These are phyloP conservation scores for Ophiostoma australiae DNA, from an alignment of 2,329 filamentous ascomycete genomes.

Conservation along the genomic window DNA sequence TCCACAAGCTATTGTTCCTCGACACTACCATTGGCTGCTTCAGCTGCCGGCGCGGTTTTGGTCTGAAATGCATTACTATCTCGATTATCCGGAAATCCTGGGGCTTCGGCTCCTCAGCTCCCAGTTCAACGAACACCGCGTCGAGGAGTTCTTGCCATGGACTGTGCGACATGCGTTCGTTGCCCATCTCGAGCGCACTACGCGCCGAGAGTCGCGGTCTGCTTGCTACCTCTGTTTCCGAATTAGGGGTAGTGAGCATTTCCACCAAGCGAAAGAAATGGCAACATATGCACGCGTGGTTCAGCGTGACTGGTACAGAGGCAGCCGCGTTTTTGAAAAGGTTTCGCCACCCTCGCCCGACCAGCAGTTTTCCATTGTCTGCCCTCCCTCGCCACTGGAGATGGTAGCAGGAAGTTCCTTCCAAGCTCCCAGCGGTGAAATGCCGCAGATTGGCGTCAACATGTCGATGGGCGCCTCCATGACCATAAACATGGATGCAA, in stretches of 20 bases:
- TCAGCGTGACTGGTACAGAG: constrained; percentile 25
- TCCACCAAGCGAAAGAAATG: constrained; percentile 17
- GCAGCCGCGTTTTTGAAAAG: constrained; percentile 22
- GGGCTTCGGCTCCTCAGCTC: constrained; percentile 21
- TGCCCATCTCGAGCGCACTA: constrained; percentile 10
- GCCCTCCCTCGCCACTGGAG: constrained; percentile 16
- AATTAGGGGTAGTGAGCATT: constrained; percentile 23
- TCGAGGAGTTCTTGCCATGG: constrained; percentile 26
- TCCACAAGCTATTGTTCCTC: background rate
- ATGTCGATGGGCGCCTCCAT: background rate
- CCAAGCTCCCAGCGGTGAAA: background rate
- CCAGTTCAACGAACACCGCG: constrained; percentile 20
- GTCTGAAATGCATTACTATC: constrained; percentile 26
- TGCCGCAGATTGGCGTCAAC: background rate
- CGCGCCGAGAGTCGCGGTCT: background rate
- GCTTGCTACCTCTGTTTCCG: constrained; percentile 29
- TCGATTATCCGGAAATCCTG: constrained; percentile 27
- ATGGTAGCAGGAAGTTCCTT: background rate
- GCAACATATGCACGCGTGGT: constrained; percentile 22
- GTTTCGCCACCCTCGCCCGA: constrained; percentile 13
- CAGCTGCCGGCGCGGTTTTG: constrained; percentile 26
- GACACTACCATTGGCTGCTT: constrained; percentile 25
- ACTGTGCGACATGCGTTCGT: constrained; percentile 21
- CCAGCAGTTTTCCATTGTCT: constrained; percentile 6
- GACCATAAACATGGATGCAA: background rate